Conservation (phyloP, 768 basidiomycete species). For the Leccinellum albellum region DNA sequence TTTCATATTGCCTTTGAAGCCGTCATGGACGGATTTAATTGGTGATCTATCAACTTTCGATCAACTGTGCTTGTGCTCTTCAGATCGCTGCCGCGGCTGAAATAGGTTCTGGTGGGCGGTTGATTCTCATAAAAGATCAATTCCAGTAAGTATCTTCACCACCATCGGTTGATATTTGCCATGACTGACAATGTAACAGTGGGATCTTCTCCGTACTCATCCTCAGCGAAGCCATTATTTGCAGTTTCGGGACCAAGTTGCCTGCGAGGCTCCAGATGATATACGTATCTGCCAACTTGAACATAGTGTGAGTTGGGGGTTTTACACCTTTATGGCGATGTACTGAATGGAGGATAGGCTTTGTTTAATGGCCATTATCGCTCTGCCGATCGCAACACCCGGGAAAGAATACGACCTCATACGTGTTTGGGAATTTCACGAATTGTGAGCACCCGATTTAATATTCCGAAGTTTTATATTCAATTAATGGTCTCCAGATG, state of each 20-base stretch:
- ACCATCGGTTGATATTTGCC: constrained; percentile 29
- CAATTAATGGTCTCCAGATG: constrained; percentile 32
- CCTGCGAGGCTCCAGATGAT: constrained; percentile 63
- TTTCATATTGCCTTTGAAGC: background rate
- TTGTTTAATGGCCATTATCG: constrained; percentile 41
- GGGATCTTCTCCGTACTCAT: constrained; percentile 61
- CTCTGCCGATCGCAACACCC: constrained; percentile 61
- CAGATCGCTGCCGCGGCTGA: constrained; percentile 62
- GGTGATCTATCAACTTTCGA: constrained; percentile 39
- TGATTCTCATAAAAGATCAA: constrained; percentile 32
- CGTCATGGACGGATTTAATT: background rate
- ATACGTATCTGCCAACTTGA: constrained; percentile 41
- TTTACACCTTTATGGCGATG: background rate
- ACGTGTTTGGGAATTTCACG: constrained; percentile 57
- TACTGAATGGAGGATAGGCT: constrained; percentile 3
- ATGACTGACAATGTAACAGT: constrained; percentile 40
- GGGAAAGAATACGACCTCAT: constrained; percentile 53
- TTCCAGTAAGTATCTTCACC: constrained; percentile 43
- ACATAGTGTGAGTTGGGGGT: constrained; percentile 29
- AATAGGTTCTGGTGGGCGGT: constrained; percentile 42
- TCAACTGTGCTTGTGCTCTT: constrained; percentile 61
- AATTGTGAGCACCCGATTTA: constrained; percentile 40
- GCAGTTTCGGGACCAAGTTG: constrained; percentile 58
- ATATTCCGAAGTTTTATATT: background rate
- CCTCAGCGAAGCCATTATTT: constrained; percentile 56